A percentile compares a stretch with the other conserved stretches of the same genome.
These are phyloP conservation scores for Candida caryicola DNA, from an alignment of 805 yeast genomes.

Conservation along the genomic window DNA sequence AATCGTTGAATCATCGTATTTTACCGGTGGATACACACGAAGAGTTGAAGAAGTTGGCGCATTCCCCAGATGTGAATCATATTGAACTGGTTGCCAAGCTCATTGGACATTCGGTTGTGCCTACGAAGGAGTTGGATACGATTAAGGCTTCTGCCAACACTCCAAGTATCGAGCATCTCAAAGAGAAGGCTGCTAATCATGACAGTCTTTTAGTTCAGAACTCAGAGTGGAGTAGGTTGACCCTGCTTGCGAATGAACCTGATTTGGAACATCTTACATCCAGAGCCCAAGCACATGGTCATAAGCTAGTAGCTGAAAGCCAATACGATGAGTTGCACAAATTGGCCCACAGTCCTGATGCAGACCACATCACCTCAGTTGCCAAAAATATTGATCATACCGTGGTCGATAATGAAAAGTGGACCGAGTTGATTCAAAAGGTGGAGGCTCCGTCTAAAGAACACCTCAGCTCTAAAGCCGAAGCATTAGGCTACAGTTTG, in stretches of 20 bases:
- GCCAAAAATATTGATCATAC: constrained; percentile 9
- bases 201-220: constrained; percentile 2
- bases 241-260: constrained; percentile 18
- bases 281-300: constrained; percentile 19
- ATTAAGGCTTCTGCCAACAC: constrained; percentile 4
- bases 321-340: constrained; percentile 12
- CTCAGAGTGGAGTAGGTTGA: constrained; percentile 14
- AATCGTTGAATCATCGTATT: constrained; percentile 6
- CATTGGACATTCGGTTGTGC: constrained; percentile 2
- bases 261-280: constrained; percentile 20
- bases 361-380: constrained; percentile 7
- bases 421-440: constrained; percentile 9
- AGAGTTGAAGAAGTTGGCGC: constrained; percentile 14
- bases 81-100: background rate
- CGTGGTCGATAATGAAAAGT: constrained; percentile 5
- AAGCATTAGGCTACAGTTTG: constrained; percentile 12
- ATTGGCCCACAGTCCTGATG: constrained; percentile 14
- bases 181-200: constrained; percentile 6
- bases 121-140: background rate
- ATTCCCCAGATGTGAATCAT: constrained; percentile 11
- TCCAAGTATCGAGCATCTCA: constrained; percentile 9
- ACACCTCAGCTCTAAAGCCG: constrained; percentile 14
- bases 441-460: constrained; percentile 16
- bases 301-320: constrained; percentile 14
- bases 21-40: constrained; percentile 18